A percentile compares a stretch with the other conserved stretches of the same genome.
Conservation (phyloP, 2,329 filamentous ascomycete genomes). For the Myriangium duriaei region DNA sequence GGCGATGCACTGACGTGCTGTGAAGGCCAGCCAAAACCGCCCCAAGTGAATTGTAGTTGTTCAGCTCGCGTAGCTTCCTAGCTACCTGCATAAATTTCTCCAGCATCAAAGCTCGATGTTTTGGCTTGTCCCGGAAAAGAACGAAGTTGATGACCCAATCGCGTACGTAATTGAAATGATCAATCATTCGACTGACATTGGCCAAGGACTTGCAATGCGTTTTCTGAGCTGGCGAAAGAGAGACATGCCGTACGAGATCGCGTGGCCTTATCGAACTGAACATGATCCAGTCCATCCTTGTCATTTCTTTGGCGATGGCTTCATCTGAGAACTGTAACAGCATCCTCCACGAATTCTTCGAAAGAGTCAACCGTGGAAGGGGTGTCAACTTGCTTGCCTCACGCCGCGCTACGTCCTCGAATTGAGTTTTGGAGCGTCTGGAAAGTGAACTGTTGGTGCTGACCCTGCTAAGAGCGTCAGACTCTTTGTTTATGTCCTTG, state of each 20-base stretch:
- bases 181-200: slow-evolving; percentile 89
- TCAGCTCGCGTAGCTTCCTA: slow-evolving; percentile 68
- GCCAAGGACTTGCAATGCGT: slow-evolving; percentile 49
- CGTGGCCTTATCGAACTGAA: slow-evolving; percentile 89
- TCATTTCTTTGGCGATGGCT: slow-evolving; percentile 79
- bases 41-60: slow-evolving; percentile 96
- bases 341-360: slow-evolving; percentile 77
- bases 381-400: slow-evolving; percentile 64
- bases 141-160: slow-evolving; percentile 43
- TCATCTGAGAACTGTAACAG: slow-evolving; percentile 82
- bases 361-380: slow-evolving; percentile 54
- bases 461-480: slow-evolving; percentile 34
- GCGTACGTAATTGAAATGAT: slow-evolving; percentile 55
- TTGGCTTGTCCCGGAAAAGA: slow-evolving; percentile 84
- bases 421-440: slow-evolving; percentile 7
- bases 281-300: slow-evolving; percentile 95
- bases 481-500: slow-evolving; percentile 47
- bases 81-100: slow-evolving; percentile 95
- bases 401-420: slow-evolving; percentile 63
- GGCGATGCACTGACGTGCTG: slow-evolving; percentile 70
- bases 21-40: slow-evolving; percentile 89
- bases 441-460: slow-evolving; percentile 1
- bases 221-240: slow-evolving; percentile 48
- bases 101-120: slow-evolving; percentile 79
- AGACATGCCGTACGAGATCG: slow-evolving; percentile 86